These are phyloP conservation scores for Candida neerlandica DNA, from an alignment of 1,139 yeast species.

Conservation along the genomic window DNA sequence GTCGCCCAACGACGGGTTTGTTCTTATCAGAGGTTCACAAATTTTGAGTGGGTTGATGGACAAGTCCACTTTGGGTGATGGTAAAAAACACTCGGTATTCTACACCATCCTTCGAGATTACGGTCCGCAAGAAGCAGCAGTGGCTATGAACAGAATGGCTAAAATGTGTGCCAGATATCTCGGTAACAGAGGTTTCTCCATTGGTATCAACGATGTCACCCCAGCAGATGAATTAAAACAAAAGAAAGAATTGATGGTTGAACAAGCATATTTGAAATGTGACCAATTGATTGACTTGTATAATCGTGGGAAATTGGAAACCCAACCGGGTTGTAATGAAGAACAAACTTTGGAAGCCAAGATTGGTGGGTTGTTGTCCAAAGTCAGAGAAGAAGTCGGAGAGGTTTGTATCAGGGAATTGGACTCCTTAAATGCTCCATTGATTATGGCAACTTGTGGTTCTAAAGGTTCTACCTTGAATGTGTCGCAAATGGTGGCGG, in stretches of 20 bases:
- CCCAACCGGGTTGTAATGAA: conserved; percentile 99
- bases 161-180: conserved; percentile 92
- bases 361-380: conserved; percentile 92
- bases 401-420: conserved; percentile 93
- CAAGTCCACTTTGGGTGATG: conserved; percentile 94
- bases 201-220: conserved; percentile 96
- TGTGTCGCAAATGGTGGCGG: conserved; percentile 99
- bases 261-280: conserved; percentile 87
- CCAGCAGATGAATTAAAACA: conserved; percentile 79
- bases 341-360: conserved; percentile 98
- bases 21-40: conserved; percentile 85
- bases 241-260: conserved; percentile 88
- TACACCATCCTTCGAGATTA: conserved; percentile 93
- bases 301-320: conserved; percentile 86
- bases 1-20: conserved; percentile 97
- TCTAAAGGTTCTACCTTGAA: conserved; percentile 97
- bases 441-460: conserved; percentile 99
- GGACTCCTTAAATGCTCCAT: conserved; percentile 90
- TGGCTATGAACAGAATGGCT: conserved; percentile 98
- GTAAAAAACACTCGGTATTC: conserved; percentile 95
- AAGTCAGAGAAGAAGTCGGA: conserved; percentile 98
- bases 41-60: conserved; percentile 96
- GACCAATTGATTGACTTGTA: conserved; percentile 83
- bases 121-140: conserved; percentile 94
- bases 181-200: conserved; percentile 95